phyloP scores from a whole-genome alignment of 768 basidiomycete genomes.

The Amanita thiersii region DNA sequence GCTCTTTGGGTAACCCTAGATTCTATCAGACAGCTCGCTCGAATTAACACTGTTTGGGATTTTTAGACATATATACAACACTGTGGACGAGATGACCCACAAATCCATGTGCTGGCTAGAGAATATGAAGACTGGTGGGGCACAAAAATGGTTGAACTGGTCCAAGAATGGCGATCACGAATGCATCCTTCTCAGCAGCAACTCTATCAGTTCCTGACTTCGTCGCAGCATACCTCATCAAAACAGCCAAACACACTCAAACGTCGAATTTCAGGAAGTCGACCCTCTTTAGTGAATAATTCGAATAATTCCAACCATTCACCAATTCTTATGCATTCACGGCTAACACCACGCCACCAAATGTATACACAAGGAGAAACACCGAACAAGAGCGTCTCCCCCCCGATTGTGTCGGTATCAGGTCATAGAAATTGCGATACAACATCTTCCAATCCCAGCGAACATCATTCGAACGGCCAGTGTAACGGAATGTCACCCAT shows the following conservation, averaged over 20 bases:
- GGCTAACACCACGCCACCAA: neutral
- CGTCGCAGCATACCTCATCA: slow-evolving; percentile 4
- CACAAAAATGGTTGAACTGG: slow-evolving; percentile 44
- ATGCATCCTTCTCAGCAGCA: slow-evolving; percentile 28
- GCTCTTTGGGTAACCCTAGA: slow-evolving; percentile 51
- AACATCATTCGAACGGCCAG: neutral
- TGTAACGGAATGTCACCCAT: neutral
- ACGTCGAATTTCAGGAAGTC: neutral
- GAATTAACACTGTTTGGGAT: slow-evolving; percentile 10
- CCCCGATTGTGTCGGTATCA: no score
- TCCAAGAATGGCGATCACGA: slow-evolving; percentile 28
- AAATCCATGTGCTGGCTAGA: slow-evolving; percentile 47
- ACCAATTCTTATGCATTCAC: neutral
- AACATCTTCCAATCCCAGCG: neutral
- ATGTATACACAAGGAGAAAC: no score
- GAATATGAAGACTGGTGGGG: slow-evolving; percentile 67
- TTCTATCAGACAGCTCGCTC: slow-evolving; percentile 7
- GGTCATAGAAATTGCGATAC: neutral
- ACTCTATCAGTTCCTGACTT: slow-evolving; percentile 15
- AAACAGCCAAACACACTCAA: slow-evolving; percentile 9
- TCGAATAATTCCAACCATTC: no score
- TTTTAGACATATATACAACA: slow-evolving; percentile 60
- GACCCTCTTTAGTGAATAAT: no score
- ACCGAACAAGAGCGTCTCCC: no score
- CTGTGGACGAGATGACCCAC: slow-evolving; percentile 45